phyloP scores from a whole-genome alignment of 768 basidiomycete species.

The Amanita pseudoporphyria region DNA sequence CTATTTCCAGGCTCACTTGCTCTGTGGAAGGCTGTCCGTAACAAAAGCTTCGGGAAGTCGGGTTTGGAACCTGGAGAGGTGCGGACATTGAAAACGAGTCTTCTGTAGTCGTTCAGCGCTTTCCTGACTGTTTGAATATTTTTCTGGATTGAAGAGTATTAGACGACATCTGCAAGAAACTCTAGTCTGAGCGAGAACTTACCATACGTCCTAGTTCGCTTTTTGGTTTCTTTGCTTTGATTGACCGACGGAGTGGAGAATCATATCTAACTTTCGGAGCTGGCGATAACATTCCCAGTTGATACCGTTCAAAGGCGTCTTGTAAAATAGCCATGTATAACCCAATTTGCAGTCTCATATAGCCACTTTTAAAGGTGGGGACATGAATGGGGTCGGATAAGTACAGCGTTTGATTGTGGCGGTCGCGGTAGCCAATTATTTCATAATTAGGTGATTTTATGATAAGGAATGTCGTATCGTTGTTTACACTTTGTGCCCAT shows the following conservation, averaged over 20 bases:
- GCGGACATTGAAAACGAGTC: too few relatives aligned
- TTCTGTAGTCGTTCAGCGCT: too few relatives aligned
- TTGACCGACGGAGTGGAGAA: not conserved
- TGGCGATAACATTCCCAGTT: not conserved
- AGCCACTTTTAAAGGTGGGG: not conserved
- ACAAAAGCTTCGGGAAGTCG: not conserved
- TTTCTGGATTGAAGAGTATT: not conserved
- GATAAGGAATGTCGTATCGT: slow-evolving; percentile 7
- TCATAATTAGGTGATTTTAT: slow-evolving; percentile 6
- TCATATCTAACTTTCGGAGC: not conserved
- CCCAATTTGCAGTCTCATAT: slow-evolving; percentile 4
- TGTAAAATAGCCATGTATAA: not conserved
- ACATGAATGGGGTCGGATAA: slow-evolving; percentile 6
- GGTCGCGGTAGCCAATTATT: slow-evolving; percentile 6
- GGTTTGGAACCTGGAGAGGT: too few relatives aligned
- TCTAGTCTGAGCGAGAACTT: not conserved
- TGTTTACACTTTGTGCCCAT: slow-evolving; percentile 7
- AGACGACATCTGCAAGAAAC: not conserved
- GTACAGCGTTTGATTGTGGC: slow-evolving; percentile 6
- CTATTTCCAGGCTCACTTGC: not conserved
- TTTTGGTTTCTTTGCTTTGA: not conserved
- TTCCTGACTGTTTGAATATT: not conserved
- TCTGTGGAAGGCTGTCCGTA: not conserved
- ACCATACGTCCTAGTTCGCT: not conserved
- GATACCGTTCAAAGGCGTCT: not conserved